Evolutionary conservation across 2,329 filamentous ascomycete species (phyloP), one percentile per base, ranked within the genome.

Genomic region (Stachybotrys chartarum): DNA sequence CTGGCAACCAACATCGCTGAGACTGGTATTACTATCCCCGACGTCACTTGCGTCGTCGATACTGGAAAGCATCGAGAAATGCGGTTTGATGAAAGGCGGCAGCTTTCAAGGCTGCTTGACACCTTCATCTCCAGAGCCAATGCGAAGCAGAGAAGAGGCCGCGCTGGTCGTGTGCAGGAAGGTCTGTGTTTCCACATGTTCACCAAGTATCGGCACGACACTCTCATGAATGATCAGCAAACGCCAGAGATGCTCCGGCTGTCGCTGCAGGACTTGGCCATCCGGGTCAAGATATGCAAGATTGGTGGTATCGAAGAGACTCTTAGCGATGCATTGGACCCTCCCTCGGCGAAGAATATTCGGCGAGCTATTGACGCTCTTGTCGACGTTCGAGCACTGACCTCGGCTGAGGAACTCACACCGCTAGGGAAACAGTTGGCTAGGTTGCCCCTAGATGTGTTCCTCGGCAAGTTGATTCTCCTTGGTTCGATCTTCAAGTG

Each of bases 1-100:
- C 81, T 99, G 54, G 92, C 94, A 1, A 99, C 94, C 14, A 99
- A 99, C 67, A 99, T 99, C 69, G 94, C 94, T 5, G 94, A 99
- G 70, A 99, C 94, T 1, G 94, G 94, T 75, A 96, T 99, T 66
- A 99, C 94, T 0, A 99, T 99, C 61, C 94, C 94, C 1, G 94
- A 99, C 68, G 90, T 99, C 32, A 97, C 94, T 0, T 96, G 92
- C 63, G 94, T 99, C 50, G 88, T 99, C 56, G 94, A 99, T 70
- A 92, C 91, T 1, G 94, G 94, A 55, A 97, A 96, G 71, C 93
- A 97, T 71, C 91, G 95, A 61, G 93, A 96, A 71, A 97, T 97
- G 93, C 81, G 93, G 31, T 97, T 96, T 64, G 93, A 99, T 66
- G 94, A 99, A 73, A 84, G 90, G 55, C 82, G 91, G 55, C 94